A percentile compares a stretch with the other conserved stretches of the same genome.
These are phyloP conservation scores for Calonectria hawksworthii DNA, from an alignment of 2,329 filamentous ascomycete genomes.

Conservation along the genomic window DNA sequence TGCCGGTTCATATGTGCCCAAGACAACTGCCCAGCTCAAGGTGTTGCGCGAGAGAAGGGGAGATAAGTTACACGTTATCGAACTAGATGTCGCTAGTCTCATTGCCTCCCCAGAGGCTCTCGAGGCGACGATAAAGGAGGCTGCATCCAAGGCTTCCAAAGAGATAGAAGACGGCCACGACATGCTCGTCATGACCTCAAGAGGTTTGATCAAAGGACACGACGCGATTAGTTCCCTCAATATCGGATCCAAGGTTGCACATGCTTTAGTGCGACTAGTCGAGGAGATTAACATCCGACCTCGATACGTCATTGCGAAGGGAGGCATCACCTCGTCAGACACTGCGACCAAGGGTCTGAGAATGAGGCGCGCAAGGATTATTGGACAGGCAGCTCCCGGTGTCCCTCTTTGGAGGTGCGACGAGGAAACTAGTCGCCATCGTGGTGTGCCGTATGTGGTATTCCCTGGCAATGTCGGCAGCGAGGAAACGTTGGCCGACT, in stretches of 20 bases:
- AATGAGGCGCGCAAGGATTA: constrained; percentile 65
- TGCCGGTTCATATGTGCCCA: constrained; percentile 69
- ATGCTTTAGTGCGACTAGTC: constrained; percentile 64
- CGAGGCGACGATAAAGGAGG: constrained; percentile 42
- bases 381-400: constrained; percentile 69
- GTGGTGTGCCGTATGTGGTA: constrained; percentile 67
- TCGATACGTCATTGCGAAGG: constrained; percentile 71
- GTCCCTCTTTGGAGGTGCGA: constrained; percentile 71
- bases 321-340: constrained; percentile 72
- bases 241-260: constrained; percentile 66
- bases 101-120: constrained; percentile 48
- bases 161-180: constrained; percentile 60
- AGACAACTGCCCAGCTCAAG: constrained; percentile 68
- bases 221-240: constrained; percentile 63
- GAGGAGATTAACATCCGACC: constrained; percentile 60
- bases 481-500: constrained; percentile 60
- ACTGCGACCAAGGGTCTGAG: constrained; percentile 67
- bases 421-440: constrained; percentile 63
- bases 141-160: constrained; percentile 46
- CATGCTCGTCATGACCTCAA: constrained; percentile 70
- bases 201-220: constrained; percentile 59
- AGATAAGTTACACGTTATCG: constrained; percentile 59
- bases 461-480: constrained; percentile 71
- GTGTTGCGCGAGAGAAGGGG: constrained; percentile 55
- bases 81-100: constrained; percentile 56